Evolutionary conservation across 192 early-diverging fungal genomes (phyloP).

Genomic region (Umbelopsis sp.): DNA sequence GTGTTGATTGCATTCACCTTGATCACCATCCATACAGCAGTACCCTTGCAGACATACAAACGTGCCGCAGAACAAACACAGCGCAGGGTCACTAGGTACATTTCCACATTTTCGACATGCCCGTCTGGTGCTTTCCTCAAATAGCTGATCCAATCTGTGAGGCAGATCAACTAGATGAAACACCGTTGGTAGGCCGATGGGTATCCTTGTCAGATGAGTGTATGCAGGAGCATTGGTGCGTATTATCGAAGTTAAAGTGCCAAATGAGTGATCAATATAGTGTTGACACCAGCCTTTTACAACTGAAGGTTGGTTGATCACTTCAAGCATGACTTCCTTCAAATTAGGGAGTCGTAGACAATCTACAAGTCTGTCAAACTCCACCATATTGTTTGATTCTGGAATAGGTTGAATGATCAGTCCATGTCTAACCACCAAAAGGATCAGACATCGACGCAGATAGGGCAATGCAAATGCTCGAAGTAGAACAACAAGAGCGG

Average conservation of each 20-base stretch:
- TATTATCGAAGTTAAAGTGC: neutral
- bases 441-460: constrained; percentile 64
- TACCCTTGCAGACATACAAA: constrained; percentile 93
- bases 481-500: constrained; percentile 17
- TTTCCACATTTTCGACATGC: constrained; percentile 84
- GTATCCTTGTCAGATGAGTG: constrained; percentile 5
- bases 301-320: neutral
- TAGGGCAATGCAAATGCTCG: constrained; percentile 73
- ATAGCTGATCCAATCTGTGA: constrained; percentile 78
- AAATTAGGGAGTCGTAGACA: constrained; percentile 77
- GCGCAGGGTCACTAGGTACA: constrained; percentile 84
- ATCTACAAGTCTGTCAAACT: constrained; percentile 70
- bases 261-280: constrained; percentile 23
- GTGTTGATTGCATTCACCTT: constrained; percentile 95
- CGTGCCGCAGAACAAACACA: constrained; percentile 92
- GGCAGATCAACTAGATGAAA: constrained; percentile 73
- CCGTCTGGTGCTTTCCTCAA: constrained; percentile 78
- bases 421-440: constrained; percentile 68
- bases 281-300: constrained; percentile 29
- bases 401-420: constrained; percentile 50
- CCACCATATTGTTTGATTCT: constrained; percentile 35
- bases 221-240: constrained; percentile 19
- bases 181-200: constrained; percentile 50
- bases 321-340: constrained; percentile 53
- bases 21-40: constrained; percentile 85